These are phyloP conservation scores for Backusella westeae DNA, from an alignment of 192 early-diverging fungal species.

Conservation along the genomic window DNA sequence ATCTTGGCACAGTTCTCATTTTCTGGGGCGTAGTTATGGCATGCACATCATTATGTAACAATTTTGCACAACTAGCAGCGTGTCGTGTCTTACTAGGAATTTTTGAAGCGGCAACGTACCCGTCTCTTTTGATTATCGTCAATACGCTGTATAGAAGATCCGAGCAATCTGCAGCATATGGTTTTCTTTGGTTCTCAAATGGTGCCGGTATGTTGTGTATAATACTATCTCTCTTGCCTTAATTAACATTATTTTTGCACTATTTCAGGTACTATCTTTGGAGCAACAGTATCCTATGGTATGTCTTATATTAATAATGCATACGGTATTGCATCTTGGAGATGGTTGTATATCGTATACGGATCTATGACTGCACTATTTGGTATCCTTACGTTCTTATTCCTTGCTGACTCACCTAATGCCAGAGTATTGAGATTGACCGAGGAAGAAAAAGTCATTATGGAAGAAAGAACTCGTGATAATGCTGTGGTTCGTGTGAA, in stretches of 20 bases:
- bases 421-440: slow-evolving; percentile 2
- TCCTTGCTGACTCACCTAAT: slow-evolving; percentile 25
- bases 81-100: slow-evolving; percentile 28
- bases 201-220: slow-evolving; percentile 7
- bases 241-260: too few species aligned
- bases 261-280: slow-evolving; percentile 13
- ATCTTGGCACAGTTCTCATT: slow-evolving; percentile 17
- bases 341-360: slow-evolving; percentile 29
- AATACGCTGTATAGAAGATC: slow-evolving; percentile 29
- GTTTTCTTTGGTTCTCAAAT: slow-evolving; percentile 24
- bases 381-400: slow-evolving; percentile 28
- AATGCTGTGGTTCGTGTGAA: slow-evolving; percentile 16
- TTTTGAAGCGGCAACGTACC: slow-evolving; percentile 27
- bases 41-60: slow-evolving; percentile 8
- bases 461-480: slow-evolving; percentile 25
- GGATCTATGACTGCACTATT: slow-evolving; percentile 20
- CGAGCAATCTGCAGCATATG: slow-evolving; percentile 19
- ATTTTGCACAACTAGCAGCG: slow-evolving; percentile 24
- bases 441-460: slow-evolving; percentile 27
- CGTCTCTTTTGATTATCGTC: slow-evolving; percentile 18
- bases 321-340: slow-evolving; percentile 12
- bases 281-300: slow-evolving; percentile 16
- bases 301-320: slow-evolving; percentile 19
- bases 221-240: too few species aligned
- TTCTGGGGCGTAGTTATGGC: slow-evolving; percentile 24